phyloP scores from a whole-genome alignment of 257 asterid species.

The Fraxinus americana region DNA sequence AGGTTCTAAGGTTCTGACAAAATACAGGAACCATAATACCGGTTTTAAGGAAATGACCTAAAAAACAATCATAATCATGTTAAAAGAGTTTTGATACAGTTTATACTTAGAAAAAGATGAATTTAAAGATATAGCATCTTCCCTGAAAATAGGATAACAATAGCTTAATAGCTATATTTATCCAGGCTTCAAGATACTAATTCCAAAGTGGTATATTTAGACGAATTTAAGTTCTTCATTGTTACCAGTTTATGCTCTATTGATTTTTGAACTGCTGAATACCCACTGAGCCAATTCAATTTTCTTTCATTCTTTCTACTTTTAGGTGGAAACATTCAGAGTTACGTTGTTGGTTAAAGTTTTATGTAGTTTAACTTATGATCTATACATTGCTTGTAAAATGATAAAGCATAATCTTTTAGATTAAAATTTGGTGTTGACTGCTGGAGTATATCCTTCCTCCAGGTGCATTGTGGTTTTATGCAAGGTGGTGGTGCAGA shows the following conservation, averaged over 20 bases:
- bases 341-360: not conserved
- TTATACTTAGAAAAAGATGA: not conserved
- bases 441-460: conserved; percentile 14
- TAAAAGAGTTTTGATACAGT: not conserved
- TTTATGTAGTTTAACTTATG: not conserved
- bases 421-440: conserved; percentile 18
- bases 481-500: conserved; percentile 89
- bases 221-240: conserved; percentile 4
- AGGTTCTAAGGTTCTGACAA: not conserved
- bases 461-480: conserved; percentile 97
- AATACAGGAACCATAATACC: not conserved
- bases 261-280: not conserved
- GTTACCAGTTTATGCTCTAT: not conserved
- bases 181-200: not conserved
- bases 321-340: not conserved
- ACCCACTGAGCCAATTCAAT: not conserved
- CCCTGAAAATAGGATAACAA: not conserved
- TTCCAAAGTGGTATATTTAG: not conserved
- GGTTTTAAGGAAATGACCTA: conserved; percentile 10
- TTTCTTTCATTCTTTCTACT: not conserved
- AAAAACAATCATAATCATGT: conserved; percentile 4
- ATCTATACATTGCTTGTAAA: not conserved
- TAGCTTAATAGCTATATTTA: not conserved
- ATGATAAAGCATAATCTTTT: not conserved
- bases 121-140: conserved; percentile 11